Base-by-base conservation (phyloP, 2,329 filamentous ascomycete species). In the Neofusicoccum kwambonambiense region DNA sequence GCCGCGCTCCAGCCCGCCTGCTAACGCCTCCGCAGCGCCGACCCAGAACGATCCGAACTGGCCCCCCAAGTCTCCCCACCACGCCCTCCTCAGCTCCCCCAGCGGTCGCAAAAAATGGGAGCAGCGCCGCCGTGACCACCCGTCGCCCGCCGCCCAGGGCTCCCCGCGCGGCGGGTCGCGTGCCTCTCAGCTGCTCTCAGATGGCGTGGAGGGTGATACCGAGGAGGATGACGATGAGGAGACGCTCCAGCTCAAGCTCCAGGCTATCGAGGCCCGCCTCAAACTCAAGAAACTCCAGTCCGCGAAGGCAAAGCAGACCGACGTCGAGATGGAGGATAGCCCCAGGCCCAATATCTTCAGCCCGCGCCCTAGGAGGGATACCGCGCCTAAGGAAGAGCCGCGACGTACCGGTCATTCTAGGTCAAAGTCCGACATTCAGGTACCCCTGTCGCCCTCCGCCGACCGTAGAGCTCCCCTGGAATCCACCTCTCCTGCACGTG, bases 271-370 rank as follows among this genome's bases (percentile, higher is more conserved):
- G 76, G 92, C 93, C 6, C 89, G 90, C 66, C 79, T 98, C 61
- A 95, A 90, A 77, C 78, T 98, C 68, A 98, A 97, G 77, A 93
- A 90, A 73, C 80, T 98, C 13, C 91, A 95, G 75, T 89, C 89
- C 68, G 81, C 73, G 78, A 86, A 75, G 66, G 73, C 73, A 27
- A 86, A 83, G 73, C 79, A 82, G 57, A 71, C 74, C 34, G 27
- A 60, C 15, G 65, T 75, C 67, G 64, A 69, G 73, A 37, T 67
- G 5, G 68, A 68, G 9, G 69, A 58, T 1, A 70, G 72, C 17
- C 66, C 66, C 15, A 70, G 74, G 50, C 68, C 68, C 35, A 66
- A 67, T 8, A 71, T 78, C 0, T 74, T 73, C 15, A 72, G 75
- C 51, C 70, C 73, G 31, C 66, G 71, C 45, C 73, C 74, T 19